Base-by-base conservation (phyloP, 176 grass and related monocot genomes). In the Juncus inflexus region DNA sequence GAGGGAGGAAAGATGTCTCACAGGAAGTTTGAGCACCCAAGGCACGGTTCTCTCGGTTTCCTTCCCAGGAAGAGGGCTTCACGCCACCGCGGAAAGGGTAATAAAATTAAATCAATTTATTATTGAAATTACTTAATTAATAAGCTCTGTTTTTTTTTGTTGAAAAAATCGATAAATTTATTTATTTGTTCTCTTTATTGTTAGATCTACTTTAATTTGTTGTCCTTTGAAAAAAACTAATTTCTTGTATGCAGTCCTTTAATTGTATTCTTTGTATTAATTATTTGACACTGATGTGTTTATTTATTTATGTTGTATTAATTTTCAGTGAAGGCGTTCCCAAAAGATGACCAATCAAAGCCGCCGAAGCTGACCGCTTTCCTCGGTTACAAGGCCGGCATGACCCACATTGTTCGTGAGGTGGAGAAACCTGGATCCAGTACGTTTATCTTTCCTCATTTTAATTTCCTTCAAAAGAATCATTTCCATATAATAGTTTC, bases 341-440 rank as follows among this genome's bases (percentile, higher is more conserved):
- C 91, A 8, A 87, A n/a, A 69, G 91, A 96, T 87, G 87, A 96
- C 12, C 1, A 42, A 3, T 42, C 12, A 41, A 96, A 96, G 42
- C 52, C 74, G 0, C 87, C 83, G 78, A 89, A 90, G 40, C 76
- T 96, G 52, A 96, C 91, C 2, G 84, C 91, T 57, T 96, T 96
- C 76, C 75, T 96, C 69, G 91, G 91, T 16, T 96, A 96, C 91
- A 96, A 96, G 79, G 81, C 91, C 70, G 91, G 91, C 3, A 96
- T 96, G 91, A 96, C 91, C 0, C 91, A 96, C 76, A 90, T 96
- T 76, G 91, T 96, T 13, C 91, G 91, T 82, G 91, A 90, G 78
- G 91, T 95, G 0, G 91, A 95, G 36, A 95, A 95, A 68, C 91
- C 91, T 72, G 91, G 81, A 64, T 84, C 81, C 49, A 84, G 81